Percentiles rank a stretch among this genome's conserved stretches.
Evolutionary conservation across 2,329 filamentous ascomycete species (phyloP).

Genomic region (Neodidymelliopsis sp.): DNA sequence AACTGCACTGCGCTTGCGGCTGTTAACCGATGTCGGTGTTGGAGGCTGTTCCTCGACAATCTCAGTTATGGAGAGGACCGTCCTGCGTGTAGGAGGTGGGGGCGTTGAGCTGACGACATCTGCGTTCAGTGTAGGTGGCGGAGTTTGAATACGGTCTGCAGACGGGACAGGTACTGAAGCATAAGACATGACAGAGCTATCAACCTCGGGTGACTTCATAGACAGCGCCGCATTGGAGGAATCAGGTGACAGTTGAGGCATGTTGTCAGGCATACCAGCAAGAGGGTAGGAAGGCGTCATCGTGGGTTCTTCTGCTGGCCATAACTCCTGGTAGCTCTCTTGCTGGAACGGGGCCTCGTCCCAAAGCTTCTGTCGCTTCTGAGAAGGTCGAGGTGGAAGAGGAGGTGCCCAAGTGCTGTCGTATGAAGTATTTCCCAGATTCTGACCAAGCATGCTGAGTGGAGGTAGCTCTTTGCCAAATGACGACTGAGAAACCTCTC

Average conservation of each 20-base stretch:
- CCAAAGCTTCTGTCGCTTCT: conserved; percentile 14
- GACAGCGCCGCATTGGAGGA: background rate
- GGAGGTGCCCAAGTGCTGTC: conserved; percentile 14
- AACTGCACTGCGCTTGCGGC: conserved; percentile 45
- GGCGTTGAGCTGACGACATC: conserved; percentile 17
- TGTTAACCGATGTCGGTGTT: conserved; percentile 38
- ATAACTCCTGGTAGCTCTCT: background rate
- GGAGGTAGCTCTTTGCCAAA: too few species aligned
- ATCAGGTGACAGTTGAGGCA: background rate
- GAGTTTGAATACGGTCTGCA: conserved; percentile 28
- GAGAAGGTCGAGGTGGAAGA: conserved; percentile 26
- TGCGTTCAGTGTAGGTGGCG: conserved; percentile 22
- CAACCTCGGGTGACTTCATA: background rate
- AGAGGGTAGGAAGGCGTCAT: background rate
- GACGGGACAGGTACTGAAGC: background rate
- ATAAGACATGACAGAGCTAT: too few species aligned
- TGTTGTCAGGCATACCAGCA: background rate
- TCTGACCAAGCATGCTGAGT: background rate
- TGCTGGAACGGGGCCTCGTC: background rate
- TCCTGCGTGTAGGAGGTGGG: conserved; percentile 29
- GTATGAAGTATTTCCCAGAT: background rate
- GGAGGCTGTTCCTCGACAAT: conserved; percentile 33
- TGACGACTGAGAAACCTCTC: background rate
- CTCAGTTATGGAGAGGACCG: conserved; percentile 42
- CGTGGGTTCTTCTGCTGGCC: background rate